These are phyloP conservation scores for Linnemannia schmuckeri DNA, from an alignment of 192 early-diverging fungal species.

Conservation along the genomic window DNA sequence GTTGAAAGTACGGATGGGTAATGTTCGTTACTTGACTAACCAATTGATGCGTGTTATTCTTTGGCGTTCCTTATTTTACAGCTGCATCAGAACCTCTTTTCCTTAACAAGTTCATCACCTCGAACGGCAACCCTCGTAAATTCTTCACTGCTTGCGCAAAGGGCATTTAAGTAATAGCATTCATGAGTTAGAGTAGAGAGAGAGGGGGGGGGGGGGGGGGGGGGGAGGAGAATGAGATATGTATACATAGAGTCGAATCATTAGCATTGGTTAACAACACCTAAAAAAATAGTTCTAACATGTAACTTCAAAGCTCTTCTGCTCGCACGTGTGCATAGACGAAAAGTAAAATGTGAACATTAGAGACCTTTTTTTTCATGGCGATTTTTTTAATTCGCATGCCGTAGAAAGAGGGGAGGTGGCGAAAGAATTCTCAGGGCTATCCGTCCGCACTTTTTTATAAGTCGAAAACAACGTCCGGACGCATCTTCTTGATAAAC, in stretches of 20 bases:
- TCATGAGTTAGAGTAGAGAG: not conserved
- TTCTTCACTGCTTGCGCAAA: slow-evolving; percentile 62
- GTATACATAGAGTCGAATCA: slow-evolving; percentile 7
- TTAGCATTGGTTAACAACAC: not conserved
- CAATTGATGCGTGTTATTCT: not conserved
- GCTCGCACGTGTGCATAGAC: not conserved
- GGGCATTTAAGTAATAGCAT: slow-evolving; percentile 30
- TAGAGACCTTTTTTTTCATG: not conserved
- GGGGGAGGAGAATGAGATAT: not conserved
- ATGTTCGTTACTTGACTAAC: not conserved
- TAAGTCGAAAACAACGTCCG: not conserved
- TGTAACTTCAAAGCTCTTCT: not conserved
- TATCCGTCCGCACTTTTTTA: not conserved
- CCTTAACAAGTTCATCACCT: slow-evolving; percentile 52
- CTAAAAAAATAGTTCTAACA: not conserved
- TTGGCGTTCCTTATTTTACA: slow-evolving; percentile 24
- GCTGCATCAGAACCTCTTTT: slow-evolving; percentile 47
- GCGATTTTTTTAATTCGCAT: not conserved
- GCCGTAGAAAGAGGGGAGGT: too few relatives aligned
- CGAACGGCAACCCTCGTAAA: slow-evolving; percentile 60
- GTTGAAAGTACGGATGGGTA: not conserved
- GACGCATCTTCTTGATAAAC: not conserved
- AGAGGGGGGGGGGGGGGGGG: not conserved
- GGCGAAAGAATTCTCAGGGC: not conserved
- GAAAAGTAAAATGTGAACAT: not conserved